These are phyloP conservation scores for Acanthamoeba lenticulata DNA, from an alignment of 208 protist genomes.

Conservation along the genomic window DNA sequence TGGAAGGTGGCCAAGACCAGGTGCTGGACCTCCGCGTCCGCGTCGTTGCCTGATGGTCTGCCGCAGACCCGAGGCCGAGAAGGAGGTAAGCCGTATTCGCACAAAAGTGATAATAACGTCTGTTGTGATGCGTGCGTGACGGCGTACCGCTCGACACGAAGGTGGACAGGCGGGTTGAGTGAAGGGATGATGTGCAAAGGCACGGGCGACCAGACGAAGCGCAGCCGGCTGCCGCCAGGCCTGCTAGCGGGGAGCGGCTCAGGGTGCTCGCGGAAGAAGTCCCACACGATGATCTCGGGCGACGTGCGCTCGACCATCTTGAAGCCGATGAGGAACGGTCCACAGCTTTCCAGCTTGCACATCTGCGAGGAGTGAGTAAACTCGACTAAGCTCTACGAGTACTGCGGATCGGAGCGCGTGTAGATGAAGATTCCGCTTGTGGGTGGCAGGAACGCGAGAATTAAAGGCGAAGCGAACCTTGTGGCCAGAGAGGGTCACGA, in stretches of 20 bases:
- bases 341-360: background rate
- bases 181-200: slow-evolving; percentile 2
- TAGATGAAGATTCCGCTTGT: too few species aligned
- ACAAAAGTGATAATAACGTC: background rate
- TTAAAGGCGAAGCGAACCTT: background rate
- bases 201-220: background rate
- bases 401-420: too few species aligned
- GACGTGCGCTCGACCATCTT: background rate
- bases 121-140: background rate
- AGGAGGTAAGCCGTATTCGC: background rate
- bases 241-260: background rate
- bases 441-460: background rate
- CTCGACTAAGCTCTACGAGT: too few species aligned
- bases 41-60: background rate
- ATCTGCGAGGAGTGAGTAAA: too few species aligned
- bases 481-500: background rate
- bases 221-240: background rate
- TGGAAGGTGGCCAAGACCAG: background rate
- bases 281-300: background rate
- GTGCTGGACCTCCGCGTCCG: background rate
- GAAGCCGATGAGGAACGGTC: background rate
- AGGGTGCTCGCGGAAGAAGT: background rate
- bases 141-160: background rate
- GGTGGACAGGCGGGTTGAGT: slow-evolving; percentile 3
- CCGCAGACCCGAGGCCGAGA: background rate